phyloP scores from a whole-genome alignment of 441 rosid genomes.

The Aleurites moluccanus region DNA sequence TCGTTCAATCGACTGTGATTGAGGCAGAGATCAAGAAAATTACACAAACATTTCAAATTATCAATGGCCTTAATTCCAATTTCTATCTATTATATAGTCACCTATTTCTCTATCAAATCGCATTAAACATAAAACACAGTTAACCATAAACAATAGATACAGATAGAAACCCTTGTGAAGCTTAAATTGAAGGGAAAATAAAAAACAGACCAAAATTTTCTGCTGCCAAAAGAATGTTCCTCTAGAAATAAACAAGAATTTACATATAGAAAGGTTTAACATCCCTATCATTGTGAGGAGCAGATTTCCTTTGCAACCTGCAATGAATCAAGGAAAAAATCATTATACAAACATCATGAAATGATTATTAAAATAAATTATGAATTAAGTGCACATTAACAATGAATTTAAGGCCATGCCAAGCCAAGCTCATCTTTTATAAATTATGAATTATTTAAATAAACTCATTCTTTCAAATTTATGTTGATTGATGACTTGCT shows the following conservation, averaged over 20 bases:
- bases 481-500: too few relatives aligned
- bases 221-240: background rate
- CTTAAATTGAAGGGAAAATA: background rate
- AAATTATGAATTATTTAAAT: too few relatives aligned
- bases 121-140: too few relatives aligned
- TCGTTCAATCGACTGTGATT: too few relatives aligned
- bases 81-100: too few relatives aligned
- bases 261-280: background rate
- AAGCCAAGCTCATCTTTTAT: too few relatives aligned
- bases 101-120: too few relatives aligned
- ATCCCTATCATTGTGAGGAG: background rate
- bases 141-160: background rate
- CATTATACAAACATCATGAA: background rate
- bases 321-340: background rate
- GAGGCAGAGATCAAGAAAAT: too few relatives aligned
- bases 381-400: too few relatives aligned
- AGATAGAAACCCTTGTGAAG: background rate
- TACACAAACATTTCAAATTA: too few relatives aligned
- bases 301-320: background rate
- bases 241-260: background rate
- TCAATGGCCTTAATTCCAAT: too few relatives aligned
- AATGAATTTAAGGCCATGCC: background rate
- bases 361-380: background rate
- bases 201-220: background rate
- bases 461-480: too few relatives aligned